phyloP scores from a whole-genome alignment of 805 yeast genomes.

The Wickerhamomyces strasburgensis region DNA sequence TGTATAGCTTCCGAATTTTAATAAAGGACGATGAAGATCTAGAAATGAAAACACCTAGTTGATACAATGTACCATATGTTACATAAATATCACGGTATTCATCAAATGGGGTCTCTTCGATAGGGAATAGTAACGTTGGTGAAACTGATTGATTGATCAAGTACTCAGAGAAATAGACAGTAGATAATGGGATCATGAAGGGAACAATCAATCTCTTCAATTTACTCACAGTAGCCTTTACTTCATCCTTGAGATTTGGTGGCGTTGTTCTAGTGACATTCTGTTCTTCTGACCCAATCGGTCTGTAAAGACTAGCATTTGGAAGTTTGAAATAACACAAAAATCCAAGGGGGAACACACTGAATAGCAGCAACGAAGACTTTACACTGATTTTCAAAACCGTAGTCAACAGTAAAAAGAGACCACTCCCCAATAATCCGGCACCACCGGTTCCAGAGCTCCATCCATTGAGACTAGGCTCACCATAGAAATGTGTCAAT shows the following conservation, averaged over 20 bases:
- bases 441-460: slow-evolving; percentile 97
- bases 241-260: not conserved
- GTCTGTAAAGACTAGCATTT: slow-evolving; percentile 6
- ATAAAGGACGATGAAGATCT: slow-evolving; percentile 73
- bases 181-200: slow-evolving; percentile 76
- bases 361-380: slow-evolving; percentile 52
- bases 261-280: not conserved
- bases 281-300: no score
- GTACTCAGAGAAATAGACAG: slow-evolving; percentile 85
- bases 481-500: slow-evolving; percentile 70
- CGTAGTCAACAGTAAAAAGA: slow-evolving; percentile 68
- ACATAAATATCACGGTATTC: slow-evolving; percentile 84
- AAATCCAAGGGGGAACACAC: slow-evolving; percentile 51
- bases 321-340: slow-evolving; percentile 31
- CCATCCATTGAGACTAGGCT: slow-evolving; percentile 72
- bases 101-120: slow-evolving; percentile 63
- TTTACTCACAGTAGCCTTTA: slow-evolving; percentile 29
- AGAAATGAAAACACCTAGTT: slow-evolving; percentile 87
- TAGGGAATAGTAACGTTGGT: slow-evolving; percentile 79
- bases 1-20: slow-evolving; percentile 52
- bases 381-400: slow-evolving; percentile 52
- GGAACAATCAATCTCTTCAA: slow-evolving; percentile 48
- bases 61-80: slow-evolving; percentile 84
- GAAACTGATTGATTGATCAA: slow-evolving; percentile 87
- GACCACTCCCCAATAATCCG: slow-evolving; percentile 77